Percentiles rank a stretch among this genome's conserved stretches.
Evolutionary conservation across 352 stramenopile species (phyloP).

Genomic region (Phytophthora pluvialis): DNA sequence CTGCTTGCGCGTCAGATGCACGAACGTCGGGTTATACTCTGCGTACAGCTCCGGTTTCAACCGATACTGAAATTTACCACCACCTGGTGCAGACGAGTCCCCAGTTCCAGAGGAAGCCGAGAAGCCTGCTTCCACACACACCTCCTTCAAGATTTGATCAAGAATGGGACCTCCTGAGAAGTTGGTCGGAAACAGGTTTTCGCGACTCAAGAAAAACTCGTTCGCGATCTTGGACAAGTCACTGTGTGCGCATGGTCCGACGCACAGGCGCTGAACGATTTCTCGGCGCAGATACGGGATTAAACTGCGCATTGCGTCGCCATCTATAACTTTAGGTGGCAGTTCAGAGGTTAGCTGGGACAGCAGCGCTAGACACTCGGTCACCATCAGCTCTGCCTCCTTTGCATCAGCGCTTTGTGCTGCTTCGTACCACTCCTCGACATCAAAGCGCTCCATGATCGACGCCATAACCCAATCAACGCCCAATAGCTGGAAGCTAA

Average conservation of each 20-base stretch:
- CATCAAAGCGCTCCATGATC: constrained; percentile 75
- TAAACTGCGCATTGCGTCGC: constrained; percentile 63
- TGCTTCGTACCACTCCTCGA: constrained; percentile 62
- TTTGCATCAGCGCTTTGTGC: constrained; percentile 50
- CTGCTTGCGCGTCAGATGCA: constrained; percentile 88
- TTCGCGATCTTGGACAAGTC: constrained; percentile 87
- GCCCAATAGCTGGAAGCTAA: constrained; percentile 72
- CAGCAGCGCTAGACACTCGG: constrained; percentile 79
- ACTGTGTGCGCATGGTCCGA: constrained; percentile 82
- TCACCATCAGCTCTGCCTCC: constrained; percentile 77
- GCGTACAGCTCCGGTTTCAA: constrained; percentile 83
- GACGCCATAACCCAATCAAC: constrained; percentile 83
- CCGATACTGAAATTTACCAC: constrained; percentile 81
- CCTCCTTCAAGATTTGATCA: constrained; percentile 83
- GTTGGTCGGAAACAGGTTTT: constrained; percentile 75
- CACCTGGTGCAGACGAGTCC: constrained; percentile 33
- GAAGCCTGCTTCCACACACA: constrained; percentile 50
- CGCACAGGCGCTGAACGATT: constrained; percentile 83
- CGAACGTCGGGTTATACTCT: constrained; percentile 87
- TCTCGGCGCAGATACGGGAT: constrained; percentile 75
- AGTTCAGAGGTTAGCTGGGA: constrained; percentile 83
- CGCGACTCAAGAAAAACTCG: constrained; percentile 80
- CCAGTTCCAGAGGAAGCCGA: constrained; percentile 36
- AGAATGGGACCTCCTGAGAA: constrained; percentile 73
- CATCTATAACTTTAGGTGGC: constrained; percentile 57